Percentiles rank a stretch among this genome's conserved stretches.
Evolutionary conservation across 1,139 yeast genomes (phyloP).

Genomic region (Lodderomyces orthopsilosis): DNA sequence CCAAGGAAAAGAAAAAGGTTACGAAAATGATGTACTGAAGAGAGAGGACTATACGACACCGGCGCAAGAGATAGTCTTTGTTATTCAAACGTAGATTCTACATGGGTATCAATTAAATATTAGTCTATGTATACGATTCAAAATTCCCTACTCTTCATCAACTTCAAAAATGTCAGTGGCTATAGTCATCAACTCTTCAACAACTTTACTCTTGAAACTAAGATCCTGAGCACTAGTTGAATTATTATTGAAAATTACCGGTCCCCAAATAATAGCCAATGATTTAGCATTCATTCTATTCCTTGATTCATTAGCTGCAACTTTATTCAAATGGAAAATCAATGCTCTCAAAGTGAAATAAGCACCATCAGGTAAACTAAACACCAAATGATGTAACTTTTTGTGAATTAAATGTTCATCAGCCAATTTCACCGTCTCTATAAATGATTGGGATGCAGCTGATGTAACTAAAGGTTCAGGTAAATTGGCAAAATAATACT

Average conservation of each 20-base stretch:
- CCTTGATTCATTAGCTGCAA: conserved; percentile 57
- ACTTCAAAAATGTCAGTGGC: conserved; percentile 89
- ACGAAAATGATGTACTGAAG: conserved; percentile 17
- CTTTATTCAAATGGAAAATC: conserved; percentile 78
- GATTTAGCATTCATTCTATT: conserved; percentile 83
- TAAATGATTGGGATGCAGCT: conserved; percentile 54
- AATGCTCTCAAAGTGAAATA: conserved; percentile 86
- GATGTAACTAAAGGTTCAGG: conserved; percentile 70
- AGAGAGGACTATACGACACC: too few relatives aligned
- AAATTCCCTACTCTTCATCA: conserved; percentile 32
- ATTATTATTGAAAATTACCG: conserved; percentile 69
- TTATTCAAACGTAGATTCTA: too few relatives aligned
- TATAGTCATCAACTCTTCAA: conserved; percentile 78
- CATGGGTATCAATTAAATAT: too few relatives aligned
- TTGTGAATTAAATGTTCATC: conserved; percentile 58
- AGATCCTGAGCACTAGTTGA: conserved; percentile 72
- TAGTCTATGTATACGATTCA: too few relatives aligned
- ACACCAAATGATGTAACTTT: conserved; percentile 81
- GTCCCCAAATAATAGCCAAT: conserved; percentile 92
- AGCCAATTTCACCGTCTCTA: conserved; percentile 67
- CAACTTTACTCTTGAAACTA: conserved; percentile 74
- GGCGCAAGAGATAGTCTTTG: too few relatives aligned
- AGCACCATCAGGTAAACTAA: conserved; percentile 89
- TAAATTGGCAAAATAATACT: conserved; percentile 61
- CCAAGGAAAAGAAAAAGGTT: conserved; percentile 5